Conservation (phyloP, 495 filamentous ascomycete genomes). For the Hypoxylon rickii region DNA sequence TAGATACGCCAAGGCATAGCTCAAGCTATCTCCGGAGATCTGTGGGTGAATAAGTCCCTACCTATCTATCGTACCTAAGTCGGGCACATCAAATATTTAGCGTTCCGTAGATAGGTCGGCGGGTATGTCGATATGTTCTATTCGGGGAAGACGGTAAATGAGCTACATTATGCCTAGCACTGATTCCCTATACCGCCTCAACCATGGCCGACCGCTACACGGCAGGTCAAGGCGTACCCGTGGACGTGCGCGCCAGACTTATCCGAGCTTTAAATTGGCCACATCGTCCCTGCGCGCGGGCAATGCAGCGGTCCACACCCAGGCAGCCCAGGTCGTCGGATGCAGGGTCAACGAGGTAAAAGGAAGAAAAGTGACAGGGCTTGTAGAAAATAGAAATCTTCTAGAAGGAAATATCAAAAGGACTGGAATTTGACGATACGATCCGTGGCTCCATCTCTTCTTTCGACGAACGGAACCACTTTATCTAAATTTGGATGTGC, state of each 20-base stretch:
- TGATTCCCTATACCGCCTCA: slow-evolving; percentile 2
- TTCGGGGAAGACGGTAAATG: slow-evolving; percentile 1
- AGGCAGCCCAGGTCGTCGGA: slow-evolving; percentile 33
- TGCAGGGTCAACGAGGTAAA: slow-evolving; percentile 10
- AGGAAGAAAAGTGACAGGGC: slow-evolving; percentile 16
- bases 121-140: no score
- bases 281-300: slow-evolving; percentile 25
- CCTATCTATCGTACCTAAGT: no score
- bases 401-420: slow-evolving; percentile 29
- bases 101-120: no score
- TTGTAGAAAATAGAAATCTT: slow-evolving; percentile 22
- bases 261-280: slow-evolving; percentile 31
- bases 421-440: slow-evolving; percentile 21
- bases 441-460: neutral
- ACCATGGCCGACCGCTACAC: slow-evolving; percentile 6
- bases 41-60: no score
- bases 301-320: slow-evolving; percentile 28
- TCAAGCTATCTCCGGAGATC: slow-evolving; percentile 4
- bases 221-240: neutral
- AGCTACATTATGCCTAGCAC: no score
- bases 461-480: slow-evolving; percentile 8
- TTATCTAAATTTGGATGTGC: no score
- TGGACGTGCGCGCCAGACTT: neutral
- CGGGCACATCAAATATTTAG: no score
- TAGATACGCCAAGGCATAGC: neutral